Evolutionary conservation across 345 rosid genomes (phyloP).

Genomic region (Murraya koenigii): DNA sequence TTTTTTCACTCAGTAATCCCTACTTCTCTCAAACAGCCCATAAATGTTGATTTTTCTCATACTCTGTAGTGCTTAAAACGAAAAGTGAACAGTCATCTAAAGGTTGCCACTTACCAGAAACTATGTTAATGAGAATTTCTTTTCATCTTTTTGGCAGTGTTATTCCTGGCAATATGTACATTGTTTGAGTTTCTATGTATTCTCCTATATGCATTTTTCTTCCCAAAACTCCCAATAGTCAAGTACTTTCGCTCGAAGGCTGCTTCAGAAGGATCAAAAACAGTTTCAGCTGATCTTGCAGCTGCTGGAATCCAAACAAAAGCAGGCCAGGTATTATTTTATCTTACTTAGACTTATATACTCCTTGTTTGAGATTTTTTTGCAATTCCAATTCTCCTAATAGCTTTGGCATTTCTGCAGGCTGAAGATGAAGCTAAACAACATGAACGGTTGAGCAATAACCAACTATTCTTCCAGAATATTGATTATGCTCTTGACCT

Average conservation of each 20-base stretch:
- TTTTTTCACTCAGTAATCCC: not conserved
- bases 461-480: conserved; percentile 51
- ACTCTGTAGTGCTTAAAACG: no score
- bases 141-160: conserved; percentile 40
- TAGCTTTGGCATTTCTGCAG: conserved; percentile 31
- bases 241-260: conserved; percentile 86
- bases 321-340: conserved; percentile 13
- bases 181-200: conserved; percentile 63
- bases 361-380: not conserved
- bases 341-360: not conserved
- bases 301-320: conserved; percentile 72
- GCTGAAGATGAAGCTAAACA: conserved; percentile 31
- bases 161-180: conserved; percentile 73
- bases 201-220: conserved; percentile 54
- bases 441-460: conserved; percentile 48
- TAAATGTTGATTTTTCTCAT: not conserved
- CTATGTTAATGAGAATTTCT: not conserved
- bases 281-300: conserved; percentile 77
- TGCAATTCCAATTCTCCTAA: not conserved
- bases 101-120: not conserved
- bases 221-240: conserved; percentile 76
- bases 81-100: not conserved
- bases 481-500: conserved; percentile 66
- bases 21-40: not conserved
- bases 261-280: conserved; percentile 82